A percentile compares a stretch with the other conserved stretches of the same genome.
Evolutionary conservation across 768 basidiomycete species (phyloP).

Genomic region (Termitomyces sp.): DNA sequence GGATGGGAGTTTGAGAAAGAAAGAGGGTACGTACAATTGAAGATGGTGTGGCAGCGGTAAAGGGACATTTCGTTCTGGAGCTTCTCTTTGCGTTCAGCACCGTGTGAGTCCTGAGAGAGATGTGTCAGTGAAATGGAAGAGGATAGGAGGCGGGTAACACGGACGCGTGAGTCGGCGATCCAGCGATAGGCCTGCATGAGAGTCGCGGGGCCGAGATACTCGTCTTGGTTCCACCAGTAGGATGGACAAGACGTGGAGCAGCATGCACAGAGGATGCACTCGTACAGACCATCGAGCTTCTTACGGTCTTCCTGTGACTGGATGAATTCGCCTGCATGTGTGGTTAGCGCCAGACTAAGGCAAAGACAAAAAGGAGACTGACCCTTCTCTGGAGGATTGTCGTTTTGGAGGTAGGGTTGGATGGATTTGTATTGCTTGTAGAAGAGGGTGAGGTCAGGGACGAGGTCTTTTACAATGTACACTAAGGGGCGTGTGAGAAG

Average conservation of each 20-base stretch:
- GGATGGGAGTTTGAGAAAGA: background rate
- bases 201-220: constrained; percentile 95
- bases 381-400: constrained; percentile 76
- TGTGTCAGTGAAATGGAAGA: background rate
- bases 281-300: constrained; percentile 97
- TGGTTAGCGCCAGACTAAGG: background rate
- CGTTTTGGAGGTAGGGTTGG: constrained; percentile 93
- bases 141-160: constrained; percentile 19
- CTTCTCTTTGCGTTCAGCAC: constrained; percentile 78
- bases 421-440: constrained; percentile 99
- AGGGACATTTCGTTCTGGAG: constrained; percentile 95
- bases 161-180: constrained; percentile 93
- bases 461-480: constrained; percentile 99
- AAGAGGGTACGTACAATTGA: constrained; percentile 63
- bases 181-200: constrained; percentile 96
- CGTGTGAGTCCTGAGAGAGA: constrained; percentile 59
- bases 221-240: constrained; percentile 99
- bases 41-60: constrained; percentile 98
- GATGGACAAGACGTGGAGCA: constrained; percentile 97
- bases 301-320: constrained; percentile 89
- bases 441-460: constrained; percentile 86
- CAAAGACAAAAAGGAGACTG: background rate
- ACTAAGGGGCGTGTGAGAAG: constrained; percentile 40
- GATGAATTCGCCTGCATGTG: constrained; percentile 60
- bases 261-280: constrained; percentile 95